Evolutionary conservation across 2,329 filamentous ascomycete genomes (phyloP), one percentile per base, ranked within the genome.

Genomic region (Aspergillus alliaceus): DNA sequence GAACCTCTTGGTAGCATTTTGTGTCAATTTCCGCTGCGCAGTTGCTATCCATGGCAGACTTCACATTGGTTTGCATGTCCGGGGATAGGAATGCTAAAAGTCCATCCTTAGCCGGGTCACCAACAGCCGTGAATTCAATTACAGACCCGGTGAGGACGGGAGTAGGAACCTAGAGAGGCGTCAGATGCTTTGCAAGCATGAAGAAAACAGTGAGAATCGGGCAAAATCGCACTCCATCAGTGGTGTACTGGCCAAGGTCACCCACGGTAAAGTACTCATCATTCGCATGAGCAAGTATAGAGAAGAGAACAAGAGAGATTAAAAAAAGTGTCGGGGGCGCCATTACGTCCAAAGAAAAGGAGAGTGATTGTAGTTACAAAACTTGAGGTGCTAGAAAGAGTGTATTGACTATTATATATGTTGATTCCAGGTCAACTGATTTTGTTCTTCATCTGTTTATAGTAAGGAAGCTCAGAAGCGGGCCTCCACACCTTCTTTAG

Each of bases 191-290:
- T 44, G 4, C 9, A 9, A 37, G n/a, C 6, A 37, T 12, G 34
- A 32, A 14, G 40, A 18, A 7, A 29, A 27, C n/a, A 9, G 4
- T n/a, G n/a, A n/a, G 11, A 37, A 51, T 5, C n/a, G 4, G 34
- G 18, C 22, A 47, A n/a, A n/a, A n/a, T n/a, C 51, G 15, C 22
- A 53, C 40, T 27, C 51, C 51, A 9, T 53, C 14, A 11, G 51
- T 53, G 40, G 51, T 53, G 15, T 47, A 53, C 40, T 53, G 40
- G n/a, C 51, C 35, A 22, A 53, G 40, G 29, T 53, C 40, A 9
- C 51, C 51, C 22, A 53, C 51, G 11, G 14, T 4, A 37, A 53
- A 53, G 32, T 53, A 53, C 7, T 47, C 51, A 53, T 53, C 51
- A 4, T 8, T 6, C 27, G 9, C 51, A 47, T 37, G 40, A 47